Percentiles rank a stretch among this genome's conserved stretches.
Evolutionary conservation across 2,329 filamentous ascomycete species (phyloP).

Genomic region (Ophiostoma sp.): DNA sequence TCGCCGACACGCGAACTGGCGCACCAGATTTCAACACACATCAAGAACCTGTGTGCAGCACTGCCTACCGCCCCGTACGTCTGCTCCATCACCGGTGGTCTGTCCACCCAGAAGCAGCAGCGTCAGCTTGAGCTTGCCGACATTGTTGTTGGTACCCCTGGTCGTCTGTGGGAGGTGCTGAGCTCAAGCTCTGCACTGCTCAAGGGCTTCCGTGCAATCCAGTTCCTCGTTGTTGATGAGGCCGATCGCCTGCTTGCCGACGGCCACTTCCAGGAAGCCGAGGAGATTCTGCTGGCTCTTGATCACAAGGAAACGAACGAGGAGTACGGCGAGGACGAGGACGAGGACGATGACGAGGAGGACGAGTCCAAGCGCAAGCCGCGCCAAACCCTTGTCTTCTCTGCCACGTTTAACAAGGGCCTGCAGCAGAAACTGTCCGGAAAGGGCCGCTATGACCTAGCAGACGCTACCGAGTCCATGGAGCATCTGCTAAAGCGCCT

Average conservation of each 20-base stretch:
- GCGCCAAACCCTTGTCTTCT: conserved; percentile 90
- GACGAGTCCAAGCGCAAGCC: conserved; percentile 31
- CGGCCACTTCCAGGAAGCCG: conserved; percentile 90
- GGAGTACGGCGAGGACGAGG: conserved; percentile 40
- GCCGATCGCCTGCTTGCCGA: conserved; percentile 87
- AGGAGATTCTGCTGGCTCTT: conserved; percentile 76
- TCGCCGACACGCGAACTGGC: conserved; percentile 91
- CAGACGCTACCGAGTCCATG: conserved; percentile 75
- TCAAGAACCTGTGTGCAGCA: conserved; percentile 65
- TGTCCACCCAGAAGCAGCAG: conserved; percentile 93
- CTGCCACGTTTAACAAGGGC: conserved; percentile 87
- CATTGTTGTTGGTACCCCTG: conserved; percentile 88
- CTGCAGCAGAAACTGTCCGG: conserved; percentile 86
- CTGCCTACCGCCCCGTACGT: conserved; percentile 61
- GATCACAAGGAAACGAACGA: conserved; percentile 63
- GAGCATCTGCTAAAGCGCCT: conserved; percentile 88
- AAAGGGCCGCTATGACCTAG: conserved; percentile 62
- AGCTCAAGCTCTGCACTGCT: conserved; percentile 67
- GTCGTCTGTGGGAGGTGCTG: conserved; percentile 89
- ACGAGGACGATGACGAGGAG: conserved; percentile 41
- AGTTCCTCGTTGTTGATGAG: conserved; percentile 87
- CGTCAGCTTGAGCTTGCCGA: conserved; percentile 77
- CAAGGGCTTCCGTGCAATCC: conserved; percentile 63
- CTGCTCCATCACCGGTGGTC: conserved; percentile 84
- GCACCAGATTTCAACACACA: conserved; percentile 80